phyloP scores from a whole-genome alignment of 441 rosid genomes.

The Gossypium schwendimanii region DNA sequence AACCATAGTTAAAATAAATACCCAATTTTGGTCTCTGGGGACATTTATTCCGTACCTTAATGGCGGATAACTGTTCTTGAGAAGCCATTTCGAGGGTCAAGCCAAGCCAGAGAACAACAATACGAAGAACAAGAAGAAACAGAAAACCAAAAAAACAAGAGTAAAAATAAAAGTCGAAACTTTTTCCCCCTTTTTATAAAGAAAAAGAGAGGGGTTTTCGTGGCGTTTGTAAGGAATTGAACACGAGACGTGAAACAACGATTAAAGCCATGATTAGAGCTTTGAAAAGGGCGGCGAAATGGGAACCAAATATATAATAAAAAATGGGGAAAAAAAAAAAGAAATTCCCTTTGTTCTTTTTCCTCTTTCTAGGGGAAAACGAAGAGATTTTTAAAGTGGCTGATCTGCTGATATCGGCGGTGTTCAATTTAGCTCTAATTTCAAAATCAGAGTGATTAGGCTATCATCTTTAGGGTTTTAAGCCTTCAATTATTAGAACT shows the following conservation, averaged over 20 bases:
- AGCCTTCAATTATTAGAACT: not conserved
- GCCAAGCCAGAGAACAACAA: not conserved
- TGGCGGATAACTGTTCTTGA: constrained; percentile 35
- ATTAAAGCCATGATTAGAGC: not conserved
- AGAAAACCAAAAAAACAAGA: not conserved
- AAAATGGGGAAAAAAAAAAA: not conserved
- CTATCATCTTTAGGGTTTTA: not conserved
- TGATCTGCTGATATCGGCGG: not conserved
- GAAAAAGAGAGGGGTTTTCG: not conserved
- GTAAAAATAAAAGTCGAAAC: constrained; percentile 7
- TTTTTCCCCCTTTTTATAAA: not conserved
- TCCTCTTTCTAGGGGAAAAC: not conserved
- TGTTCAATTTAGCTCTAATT: not conserved
- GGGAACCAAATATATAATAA: not conserved
- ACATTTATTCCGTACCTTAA: constrained; percentile 39
- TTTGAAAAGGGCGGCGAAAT: not conserved
- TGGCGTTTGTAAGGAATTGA: constrained; percentile 21
- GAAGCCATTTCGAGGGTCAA: constrained; percentile 42
- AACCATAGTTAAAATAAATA: not conserved
- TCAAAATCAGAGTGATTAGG: not conserved
- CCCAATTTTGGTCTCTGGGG: not conserved
- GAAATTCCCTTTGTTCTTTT: not conserved
- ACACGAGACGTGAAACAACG: constrained; percentile 22
- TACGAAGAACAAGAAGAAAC: not conserved
- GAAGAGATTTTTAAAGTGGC: not conserved